Base-by-base conservation (phyloP, 140 eudicot species). In the Eryngium alpinum region DNA sequence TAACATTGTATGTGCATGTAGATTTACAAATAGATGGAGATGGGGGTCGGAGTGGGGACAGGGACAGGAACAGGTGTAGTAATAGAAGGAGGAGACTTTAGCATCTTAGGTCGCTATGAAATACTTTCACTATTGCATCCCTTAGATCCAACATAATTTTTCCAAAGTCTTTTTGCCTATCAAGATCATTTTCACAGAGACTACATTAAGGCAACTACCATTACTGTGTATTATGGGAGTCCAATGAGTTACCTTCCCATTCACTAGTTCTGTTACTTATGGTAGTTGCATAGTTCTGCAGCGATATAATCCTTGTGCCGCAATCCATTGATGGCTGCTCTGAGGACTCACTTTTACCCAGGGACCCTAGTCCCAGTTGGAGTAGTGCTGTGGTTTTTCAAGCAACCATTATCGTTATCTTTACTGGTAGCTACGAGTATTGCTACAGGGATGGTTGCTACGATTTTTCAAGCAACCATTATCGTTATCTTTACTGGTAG, bases 251-350 rank as follows among this genome's bases (percentile, higher is more conserved):
- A 91, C 98, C 98, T 92, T 94, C 29, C 86, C 93, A 38, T 75
- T 85, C 24, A 89, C 90, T 83, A 89, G 79, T 75, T 89, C 90
- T 17, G 81, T 82, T 44, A n/a, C n/a, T n/a, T n/a, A 89, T 85
- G 73, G 86, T 81, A 77, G 86, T 70, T 21, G 92, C 92, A 87
- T 57, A 87, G 62, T 28, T 71, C 82, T 78, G 83, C 86, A 86
- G 77, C 21, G 97, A 92, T 83, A 82, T 88, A 49, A 92, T 90
- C 76, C 98, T 84, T 34, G 94, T 72, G 82, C 88, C 73, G 86
- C 89, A 84, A 82, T 91, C 91, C 19, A 91, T 84, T 71, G 97
- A 53, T 27, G 97, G 92, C 80, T 87, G 91, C 87, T 89, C 97
- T 7, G 83, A 87, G 51, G 86, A 80, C 77, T 88, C 91, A 6